Conservation (phyloP, 2,329 filamentous ascomycete genomes). For the Arthroderma sp. region DNA sequence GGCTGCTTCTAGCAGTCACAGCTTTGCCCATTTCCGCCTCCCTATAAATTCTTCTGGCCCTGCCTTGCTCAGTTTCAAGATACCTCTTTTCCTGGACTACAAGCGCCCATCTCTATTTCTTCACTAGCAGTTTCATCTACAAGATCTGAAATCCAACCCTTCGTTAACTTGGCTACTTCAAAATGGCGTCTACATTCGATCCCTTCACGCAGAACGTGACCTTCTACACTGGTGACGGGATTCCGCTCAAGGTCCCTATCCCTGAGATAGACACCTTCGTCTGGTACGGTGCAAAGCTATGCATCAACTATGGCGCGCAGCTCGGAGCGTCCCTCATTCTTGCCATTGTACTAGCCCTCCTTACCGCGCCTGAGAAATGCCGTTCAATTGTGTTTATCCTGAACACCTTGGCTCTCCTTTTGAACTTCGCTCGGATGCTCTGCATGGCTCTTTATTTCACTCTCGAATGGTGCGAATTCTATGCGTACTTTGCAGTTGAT, state of each 20-base stretch:
- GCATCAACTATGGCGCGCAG: constrained; percentile 57
- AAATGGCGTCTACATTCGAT: constrained; percentile 30
- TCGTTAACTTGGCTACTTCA: too few relatives aligned
- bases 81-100: not conserved
- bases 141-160: too few relatives aligned
- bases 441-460: constrained; percentile 42
- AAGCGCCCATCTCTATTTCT: not conserved
- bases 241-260: constrained; percentile 29
- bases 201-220: constrained; percentile 40
- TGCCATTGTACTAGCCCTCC: constrained; percentile 50
- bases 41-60: not conserved
- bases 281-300: constrained; percentile 35
- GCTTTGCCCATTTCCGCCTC: too few relatives aligned
- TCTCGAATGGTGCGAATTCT: constrained; percentile 48
- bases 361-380: constrained; percentile 55
- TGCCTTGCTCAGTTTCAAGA: not conserved
- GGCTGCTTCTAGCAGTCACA: too few relatives aligned
- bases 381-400: constrained; percentile 51
- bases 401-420: constrained; percentile 47
- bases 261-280: constrained; percentile 32
- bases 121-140: too few relatives aligned
- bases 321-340: constrained; percentile 55
- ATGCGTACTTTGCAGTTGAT: constrained; percentile 46
- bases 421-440: constrained; percentile 45
- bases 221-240: constrained; percentile 34